Conservation (phyloP, 2,329 filamentous ascomycete species). For the Trichoderma brevicompactum region DNA sequence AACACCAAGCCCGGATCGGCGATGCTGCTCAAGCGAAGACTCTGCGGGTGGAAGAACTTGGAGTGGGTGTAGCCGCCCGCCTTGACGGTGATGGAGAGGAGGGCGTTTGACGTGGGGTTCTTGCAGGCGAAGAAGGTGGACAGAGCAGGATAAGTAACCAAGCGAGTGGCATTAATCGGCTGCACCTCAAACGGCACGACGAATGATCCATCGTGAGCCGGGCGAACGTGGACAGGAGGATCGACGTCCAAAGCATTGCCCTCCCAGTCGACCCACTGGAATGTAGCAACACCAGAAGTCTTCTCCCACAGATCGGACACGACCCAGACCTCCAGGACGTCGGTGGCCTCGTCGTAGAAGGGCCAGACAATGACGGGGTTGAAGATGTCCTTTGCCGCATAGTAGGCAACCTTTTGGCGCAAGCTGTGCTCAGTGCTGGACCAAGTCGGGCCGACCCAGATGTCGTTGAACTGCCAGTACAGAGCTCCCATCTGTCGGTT, state of each 20-base stretch:
- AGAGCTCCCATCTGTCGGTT: conserved; percentile 63
- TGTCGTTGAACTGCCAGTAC: conserved; percentile 69
- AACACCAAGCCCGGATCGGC: conserved; percentile 27
- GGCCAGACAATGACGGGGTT: conserved; percentile 59
- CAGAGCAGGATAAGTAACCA: conserved; percentile 17
- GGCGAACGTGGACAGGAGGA: background rate
- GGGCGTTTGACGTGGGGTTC: background rate
- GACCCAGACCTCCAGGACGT: conserved; percentile 29
- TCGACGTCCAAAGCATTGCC: conserved; percentile 26
- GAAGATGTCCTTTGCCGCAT: conserved; percentile 61
- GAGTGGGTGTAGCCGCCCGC: conserved; percentile 26
- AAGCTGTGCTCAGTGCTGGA: conserved; percentile 66
- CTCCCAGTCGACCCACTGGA: conserved; percentile 30
- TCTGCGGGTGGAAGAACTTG: conserved; percentile 27
- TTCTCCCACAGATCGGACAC: conserved; percentile 30
- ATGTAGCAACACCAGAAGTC: conserved; percentile 17
- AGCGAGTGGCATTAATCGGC: conserved; percentile 28
- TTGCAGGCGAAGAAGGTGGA: conserved; percentile 25
- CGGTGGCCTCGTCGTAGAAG: conserved; percentile 21
- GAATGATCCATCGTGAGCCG: background rate
- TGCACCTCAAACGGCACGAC: conserved; percentile 27
- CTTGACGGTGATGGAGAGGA: conserved; percentile 6
- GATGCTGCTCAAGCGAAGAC: conserved; percentile 29
- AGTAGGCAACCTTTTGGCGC: conserved; percentile 66
- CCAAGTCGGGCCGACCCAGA: conserved; percentile 68